Evolutionary conservation across 139 green algal species (phyloP).

Genomic region (Zygnema circumcarinatum): DNA sequence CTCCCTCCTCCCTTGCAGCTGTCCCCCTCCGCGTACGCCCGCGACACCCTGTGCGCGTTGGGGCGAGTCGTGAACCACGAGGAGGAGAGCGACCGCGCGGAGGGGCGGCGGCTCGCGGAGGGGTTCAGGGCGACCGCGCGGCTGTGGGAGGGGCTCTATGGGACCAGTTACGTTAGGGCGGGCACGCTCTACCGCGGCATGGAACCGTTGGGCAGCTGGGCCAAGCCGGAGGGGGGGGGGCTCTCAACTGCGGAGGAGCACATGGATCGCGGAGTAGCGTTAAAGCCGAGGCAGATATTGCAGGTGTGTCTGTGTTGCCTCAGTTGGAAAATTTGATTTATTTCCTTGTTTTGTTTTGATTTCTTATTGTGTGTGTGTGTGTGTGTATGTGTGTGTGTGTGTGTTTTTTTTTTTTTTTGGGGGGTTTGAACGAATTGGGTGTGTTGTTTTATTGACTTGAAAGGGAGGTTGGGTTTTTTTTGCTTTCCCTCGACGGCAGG

Average conservation of each 20-base stretch:
- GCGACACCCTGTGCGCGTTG: not conserved
- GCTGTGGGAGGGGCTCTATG: conserved; percentile 31
- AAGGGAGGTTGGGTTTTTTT: not conserved
- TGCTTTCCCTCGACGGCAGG: not conserved
- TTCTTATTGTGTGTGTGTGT: too few relatives aligned
- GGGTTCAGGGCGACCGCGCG: not conserved
- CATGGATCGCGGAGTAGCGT: not conserved
- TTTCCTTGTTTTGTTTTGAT: not conserved
- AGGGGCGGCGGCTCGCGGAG: not conserved
- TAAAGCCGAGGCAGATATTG: not conserved
- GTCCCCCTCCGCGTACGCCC: conserved; percentile 3
- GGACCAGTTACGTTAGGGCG: conserved; percentile 13
- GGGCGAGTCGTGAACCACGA: conserved; percentile 26
- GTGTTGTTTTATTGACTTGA: not conserved
- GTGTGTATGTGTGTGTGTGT: too few relatives aligned
- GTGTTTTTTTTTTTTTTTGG: too few relatives aligned
- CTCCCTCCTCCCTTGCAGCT: conserved; percentile 22
- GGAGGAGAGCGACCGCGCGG: not conserved
- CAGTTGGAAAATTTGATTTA: not conserved
- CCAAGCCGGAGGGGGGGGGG: not conserved
- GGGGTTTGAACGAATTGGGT: too few relatives aligned
- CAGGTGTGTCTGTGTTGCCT: not conserved
- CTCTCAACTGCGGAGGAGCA: not conserved
- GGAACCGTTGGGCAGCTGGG: not conserved
- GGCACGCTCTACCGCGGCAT: conserved; percentile 29